Conservation (phyloP, 2,329 filamentous ascomycete species). For the Cercospora zeae-maydis region DNA sequence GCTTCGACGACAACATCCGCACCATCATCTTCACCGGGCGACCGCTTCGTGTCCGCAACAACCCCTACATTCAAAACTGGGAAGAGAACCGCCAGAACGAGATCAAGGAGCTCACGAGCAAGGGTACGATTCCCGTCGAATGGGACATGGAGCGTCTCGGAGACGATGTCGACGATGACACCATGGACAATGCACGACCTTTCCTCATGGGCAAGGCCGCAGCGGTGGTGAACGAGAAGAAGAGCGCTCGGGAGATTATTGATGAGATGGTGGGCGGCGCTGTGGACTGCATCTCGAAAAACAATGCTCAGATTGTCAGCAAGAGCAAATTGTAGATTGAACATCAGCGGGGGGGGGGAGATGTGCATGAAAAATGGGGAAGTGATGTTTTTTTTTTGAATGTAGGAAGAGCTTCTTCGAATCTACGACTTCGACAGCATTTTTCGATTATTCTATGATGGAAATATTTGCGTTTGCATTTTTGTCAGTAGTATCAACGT, state of each 20-base stretch:
- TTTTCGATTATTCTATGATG: not conserved
- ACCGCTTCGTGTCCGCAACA: conserved; percentile 87
- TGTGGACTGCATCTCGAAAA: conserved; percentile 32
- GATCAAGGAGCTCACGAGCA: conserved; percentile 85
- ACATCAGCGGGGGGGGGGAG: not conserved
- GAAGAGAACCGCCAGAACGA: conserved; percentile 84
- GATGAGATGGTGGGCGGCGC: conserved; percentile 91
- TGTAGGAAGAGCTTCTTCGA: conserved; percentile 8
- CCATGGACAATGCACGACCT: conserved; percentile 85
- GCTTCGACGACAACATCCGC: conserved; percentile 92
- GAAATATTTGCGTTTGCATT: too few species aligned
- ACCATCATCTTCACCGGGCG: conserved; percentile 99
- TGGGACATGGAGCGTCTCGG: conserved; percentile 83
- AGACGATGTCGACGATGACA: conserved; percentile 67
- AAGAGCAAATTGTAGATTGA: conserved; percentile 38
- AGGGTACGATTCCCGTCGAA: conserved; percentile 92
- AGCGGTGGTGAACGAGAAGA: conserved; percentile 88
- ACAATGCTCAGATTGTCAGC: conserved; percentile 29
- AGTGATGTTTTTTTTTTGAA: not conserved
- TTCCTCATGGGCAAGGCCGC: conserved; percentile 97
- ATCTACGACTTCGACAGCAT: not conserved
- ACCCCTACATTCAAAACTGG: conserved; percentile 93
- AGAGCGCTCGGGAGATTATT: conserved; percentile 84
- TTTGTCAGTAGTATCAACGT: too few species aligned
- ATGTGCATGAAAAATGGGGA: not conserved